Percentiles rank a stretch among this genome's conserved stretches.
Conservation (phyloP, 2,329 filamentous ascomycete species). For the Fusarium annulatum region DNA sequence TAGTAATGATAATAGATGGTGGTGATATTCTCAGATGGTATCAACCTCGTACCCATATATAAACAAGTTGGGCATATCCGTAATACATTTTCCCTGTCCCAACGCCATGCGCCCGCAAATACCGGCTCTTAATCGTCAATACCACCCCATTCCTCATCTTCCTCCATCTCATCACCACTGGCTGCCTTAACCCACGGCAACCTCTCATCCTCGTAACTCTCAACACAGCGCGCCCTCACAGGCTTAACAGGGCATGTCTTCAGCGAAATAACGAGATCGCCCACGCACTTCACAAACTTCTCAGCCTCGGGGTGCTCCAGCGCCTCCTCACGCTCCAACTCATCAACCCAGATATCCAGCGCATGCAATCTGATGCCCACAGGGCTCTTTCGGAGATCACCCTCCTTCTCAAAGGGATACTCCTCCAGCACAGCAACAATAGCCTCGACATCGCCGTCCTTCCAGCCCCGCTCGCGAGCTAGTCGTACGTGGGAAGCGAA, state of each 20-base stretch:
- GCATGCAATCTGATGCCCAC: slow-evolving; percentile 89
- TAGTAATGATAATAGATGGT: slow-evolving; percentile 32
- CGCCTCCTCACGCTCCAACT: slow-evolving; percentile 77
- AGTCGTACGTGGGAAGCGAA: slow-evolving; percentile 75
- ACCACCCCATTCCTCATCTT: slow-evolving; percentile 69
- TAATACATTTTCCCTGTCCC: slow-evolving; percentile 32
- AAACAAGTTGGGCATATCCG: slow-evolving; percentile 16
- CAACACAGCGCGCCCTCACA: slow-evolving; percentile 75
- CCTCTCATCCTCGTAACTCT: slow-evolving; percentile 79
- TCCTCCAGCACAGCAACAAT: slow-evolving; percentile 45
- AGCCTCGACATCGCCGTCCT: slow-evolving; percentile 45
- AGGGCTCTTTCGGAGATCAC: slow-evolving; percentile 70
- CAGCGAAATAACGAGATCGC: slow-evolving; percentile 67
- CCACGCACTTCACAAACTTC: slow-evolving; percentile 64
- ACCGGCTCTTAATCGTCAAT: slow-evolving; percentile 67
- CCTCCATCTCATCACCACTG: slow-evolving; percentile 53
- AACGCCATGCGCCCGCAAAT: slow-evolving; percentile 44
- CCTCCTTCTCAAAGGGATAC: slow-evolving; percentile 51
- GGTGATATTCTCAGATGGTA: slow-evolving; percentile 39
- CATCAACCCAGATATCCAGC: slow-evolving; percentile 91
- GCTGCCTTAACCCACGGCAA: slow-evolving; percentile 66
- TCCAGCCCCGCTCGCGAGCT: slow-evolving; percentile 50
- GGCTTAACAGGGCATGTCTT: slow-evolving; percentile 73
- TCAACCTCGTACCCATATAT: slow-evolving; percentile 36
- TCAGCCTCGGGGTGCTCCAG: slow-evolving; percentile 53